Evolutionary conservation across 2,329 filamentous ascomycete species (phyloP), one percentile per base, ranked within the genome.

Genomic region (Sphaerulina musiva): DNA sequence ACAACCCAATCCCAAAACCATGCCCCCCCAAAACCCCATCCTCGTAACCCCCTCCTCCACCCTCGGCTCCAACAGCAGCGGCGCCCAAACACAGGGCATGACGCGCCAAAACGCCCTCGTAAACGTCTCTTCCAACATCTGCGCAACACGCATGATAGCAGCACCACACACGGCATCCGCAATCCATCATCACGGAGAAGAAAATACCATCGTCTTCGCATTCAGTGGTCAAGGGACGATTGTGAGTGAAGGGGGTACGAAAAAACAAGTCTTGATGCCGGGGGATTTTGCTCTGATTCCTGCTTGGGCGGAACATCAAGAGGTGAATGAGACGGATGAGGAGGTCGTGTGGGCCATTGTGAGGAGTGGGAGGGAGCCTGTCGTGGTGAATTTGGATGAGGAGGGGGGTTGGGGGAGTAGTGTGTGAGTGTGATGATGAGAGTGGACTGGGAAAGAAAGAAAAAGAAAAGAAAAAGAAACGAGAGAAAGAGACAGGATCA

Each of bases 221-320:
- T 78, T 80, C 9, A 78, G 78, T 1, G 85, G 86, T 10, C 75
- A 75, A 49, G 83, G 84, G 4, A 72, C 78, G 11, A 74, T 89
- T 7, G 75, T 86, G 2, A 83, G 81, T 17, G 73, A 74, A 20
- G 75, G 78, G 41, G 78, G 81, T 10, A 77, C 76, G 45, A 78
- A 78, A 57, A 77, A 78, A 34, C 77, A 85, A 57, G 72, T 79
- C 14, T 74, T 89, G 6, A 69, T 69, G 1, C 75, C 80, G 0
- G 85, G 86, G 0, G 85, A 88, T 66, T 89, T 86, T 68, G 84
- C 83, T 2, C 76, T 87, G 51, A 78, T 89, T 10, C 85, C 85
- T 0, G 80, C 84, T 0, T 87, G 79, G 76, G 80, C 81, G 0
- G 84, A 89, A 66, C 84, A 89, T 69, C 84, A 87, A 66, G 78